phyloP scores from a whole-genome alignment of 2,329 filamentous ascomycete genomes.

The Ophiostoma piceae region DNA sequence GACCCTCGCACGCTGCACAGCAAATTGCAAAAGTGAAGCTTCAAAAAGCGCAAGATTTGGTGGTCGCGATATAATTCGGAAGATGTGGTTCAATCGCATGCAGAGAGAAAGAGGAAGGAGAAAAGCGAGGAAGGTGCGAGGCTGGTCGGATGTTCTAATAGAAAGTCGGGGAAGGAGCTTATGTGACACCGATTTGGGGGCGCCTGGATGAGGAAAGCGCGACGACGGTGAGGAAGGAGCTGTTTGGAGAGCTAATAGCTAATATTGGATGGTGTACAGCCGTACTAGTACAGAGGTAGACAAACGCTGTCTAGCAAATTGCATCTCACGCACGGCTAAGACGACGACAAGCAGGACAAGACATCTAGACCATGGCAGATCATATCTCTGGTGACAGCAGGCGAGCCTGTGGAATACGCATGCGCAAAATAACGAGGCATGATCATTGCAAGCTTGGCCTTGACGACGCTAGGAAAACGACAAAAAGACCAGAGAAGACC shows the following conservation, averaged over 20 bases:
- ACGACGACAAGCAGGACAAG: neutral
- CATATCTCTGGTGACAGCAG: neutral
- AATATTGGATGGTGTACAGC: neutral
- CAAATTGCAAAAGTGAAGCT: neutral
- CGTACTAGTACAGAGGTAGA: neutral
- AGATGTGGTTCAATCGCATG: neutral
- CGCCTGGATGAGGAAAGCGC: neutral
- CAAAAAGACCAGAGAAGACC: neutral
- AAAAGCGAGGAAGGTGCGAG: constrained; percentile 6
- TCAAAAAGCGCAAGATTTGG: neutral
- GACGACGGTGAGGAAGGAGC: neutral
- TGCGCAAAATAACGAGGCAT: neutral
- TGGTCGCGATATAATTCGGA: neutral
- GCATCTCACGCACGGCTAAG: neutral
- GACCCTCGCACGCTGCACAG: neutral
- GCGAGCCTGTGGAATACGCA: neutral
- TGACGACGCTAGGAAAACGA: neutral
- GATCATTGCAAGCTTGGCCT: neutral
- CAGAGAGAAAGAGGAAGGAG: neutral
- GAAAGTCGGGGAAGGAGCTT: neutral
- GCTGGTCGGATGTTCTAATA: neutral
- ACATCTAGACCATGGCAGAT: neutral
- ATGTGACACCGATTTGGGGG: neutral
- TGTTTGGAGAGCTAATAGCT: neutral
- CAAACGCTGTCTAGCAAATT: neutral